phyloP scores from a whole-genome alignment of 2,329 filamentous ascomycete genomes.

The Diaporthe ilicicola region DNA sequence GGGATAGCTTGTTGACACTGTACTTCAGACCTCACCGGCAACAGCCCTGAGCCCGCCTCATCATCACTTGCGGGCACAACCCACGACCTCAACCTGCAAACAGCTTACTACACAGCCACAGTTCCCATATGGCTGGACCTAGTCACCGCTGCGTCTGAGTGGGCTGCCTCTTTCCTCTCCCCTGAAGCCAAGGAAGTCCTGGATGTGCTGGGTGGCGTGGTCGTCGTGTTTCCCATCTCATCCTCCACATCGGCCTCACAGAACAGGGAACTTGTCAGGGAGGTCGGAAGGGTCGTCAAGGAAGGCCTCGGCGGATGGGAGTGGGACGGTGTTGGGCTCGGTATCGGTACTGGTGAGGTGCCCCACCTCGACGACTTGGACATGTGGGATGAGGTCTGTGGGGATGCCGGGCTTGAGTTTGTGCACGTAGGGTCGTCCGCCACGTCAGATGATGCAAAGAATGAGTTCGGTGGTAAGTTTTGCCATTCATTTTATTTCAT shows the following conservation, averaged over 20 bases:
- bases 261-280: slow-evolving; percentile 54
- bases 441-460: slow-evolving; percentile 48
- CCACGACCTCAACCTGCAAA: slow-evolving; percentile 63
- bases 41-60: slow-evolving; percentile 48
- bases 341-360: slow-evolving; percentile 61
- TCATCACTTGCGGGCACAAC: slow-evolving; percentile 65
- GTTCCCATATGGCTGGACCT: slow-evolving; percentile 76
- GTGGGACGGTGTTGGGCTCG: slow-evolving; percentile 72
- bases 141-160: slow-evolving; percentile 58
- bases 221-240: slow-evolving; percentile 61
- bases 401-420: slow-evolving; percentile 68
- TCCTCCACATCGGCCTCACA: slow-evolving; percentile 24
- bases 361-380: slow-evolving; percentile 51
- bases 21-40: slow-evolving; percentile 61
- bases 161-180: slow-evolving; percentile 67
- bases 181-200: slow-evolving; percentile 71
- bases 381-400: slow-evolving; percentile 69
- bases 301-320: slow-evolving; percentile 66
- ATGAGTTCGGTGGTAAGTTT: slow-evolving; percentile 67
- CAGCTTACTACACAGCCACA: slow-evolving; percentile 67
- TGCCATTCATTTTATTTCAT: background rate
- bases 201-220: slow-evolving; percentile 66
- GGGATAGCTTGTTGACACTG: slow-evolving; percentile 27
- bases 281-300: slow-evolving; percentile 63
- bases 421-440: slow-evolving; percentile 52